These are phyloP conservation scores for Arthrinium puccinioides DNA, from an alignment of 2,329 filamentous ascomycete genomes.

Conservation along the genomic window DNA sequence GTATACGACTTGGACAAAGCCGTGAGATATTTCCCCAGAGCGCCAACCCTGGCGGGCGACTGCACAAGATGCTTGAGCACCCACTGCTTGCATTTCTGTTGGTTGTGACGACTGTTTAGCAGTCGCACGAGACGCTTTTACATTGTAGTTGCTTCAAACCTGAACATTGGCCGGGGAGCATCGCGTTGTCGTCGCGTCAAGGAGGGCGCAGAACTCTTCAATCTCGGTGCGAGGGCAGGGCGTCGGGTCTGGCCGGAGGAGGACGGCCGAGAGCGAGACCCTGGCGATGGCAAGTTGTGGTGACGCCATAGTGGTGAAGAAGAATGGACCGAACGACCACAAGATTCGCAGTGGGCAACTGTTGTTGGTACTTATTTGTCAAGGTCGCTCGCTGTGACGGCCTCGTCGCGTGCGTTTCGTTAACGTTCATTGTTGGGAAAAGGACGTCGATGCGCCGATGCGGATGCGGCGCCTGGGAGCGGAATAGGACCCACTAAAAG, in stretches of 20 bases:
- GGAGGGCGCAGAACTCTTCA: constrained; percentile 57
- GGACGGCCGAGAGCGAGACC: constrained; percentile 66
- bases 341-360: no score
- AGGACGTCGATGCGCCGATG: no score
- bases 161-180: constrained; percentile 80
- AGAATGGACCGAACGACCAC: not conserved
- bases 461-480: no score
- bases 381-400: no score
- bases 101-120: constrained; percentile 24
- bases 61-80: constrained; percentile 64
- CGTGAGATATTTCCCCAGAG: constrained; percentile 69
- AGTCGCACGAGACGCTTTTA: constrained; percentile 24
- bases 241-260: constrained; percentile 67
- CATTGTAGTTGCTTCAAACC: constrained; percentile 58
- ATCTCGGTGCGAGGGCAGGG: constrained; percentile 63
- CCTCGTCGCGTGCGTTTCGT: no score
- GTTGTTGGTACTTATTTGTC: no score
- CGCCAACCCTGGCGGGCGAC: constrained; percentile 57
- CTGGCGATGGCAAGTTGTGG: constrained; percentile 72
- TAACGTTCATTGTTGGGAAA: no score
- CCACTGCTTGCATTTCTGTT: constrained; percentile 84
- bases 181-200: constrained; percentile 58
- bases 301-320: constrained; percentile 45
- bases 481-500: no score
- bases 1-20: constrained; percentile 57